These are phyloP conservation scores for Serendipita sp. DNA, from an alignment of 768 basidiomycete species.

Conservation along the genomic window DNA sequence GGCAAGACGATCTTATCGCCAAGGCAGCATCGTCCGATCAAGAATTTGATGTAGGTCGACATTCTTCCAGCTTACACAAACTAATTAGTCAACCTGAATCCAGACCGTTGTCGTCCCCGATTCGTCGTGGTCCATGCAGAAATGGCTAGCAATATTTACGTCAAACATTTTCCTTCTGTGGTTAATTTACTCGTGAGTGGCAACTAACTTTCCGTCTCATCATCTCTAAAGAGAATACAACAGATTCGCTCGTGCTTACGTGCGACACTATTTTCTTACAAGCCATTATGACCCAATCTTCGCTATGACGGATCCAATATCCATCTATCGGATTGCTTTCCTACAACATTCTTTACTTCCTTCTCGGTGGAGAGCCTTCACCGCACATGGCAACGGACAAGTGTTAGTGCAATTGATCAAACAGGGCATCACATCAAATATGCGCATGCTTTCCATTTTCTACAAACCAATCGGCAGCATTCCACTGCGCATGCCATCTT, in stretches of 20 bases:
- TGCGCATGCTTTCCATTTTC: not conserved
- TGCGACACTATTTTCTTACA: slow-evolving; percentile 3
- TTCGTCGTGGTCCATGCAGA: no score
- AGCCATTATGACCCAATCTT: slow-evolving; percentile 4
- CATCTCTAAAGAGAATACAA: not conserved
- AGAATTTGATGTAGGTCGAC: not conserved
- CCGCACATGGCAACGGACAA: not conserved
- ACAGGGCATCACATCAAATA: not conserved
- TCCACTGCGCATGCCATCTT: not conserved
- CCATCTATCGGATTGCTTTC: not conserved
- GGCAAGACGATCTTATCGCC: not conserved
- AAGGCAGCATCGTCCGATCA: not conserved
- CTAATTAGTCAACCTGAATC: no score
- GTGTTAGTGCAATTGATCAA: not conserved
- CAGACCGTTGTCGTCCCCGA: no score
- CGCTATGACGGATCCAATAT: not conserved
- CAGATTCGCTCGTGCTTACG: not conserved
- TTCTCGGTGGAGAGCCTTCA: not conserved
- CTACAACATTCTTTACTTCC: not conserved
- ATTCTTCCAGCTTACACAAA: no score
- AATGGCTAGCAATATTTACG: no score
- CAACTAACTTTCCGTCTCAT: not conserved
- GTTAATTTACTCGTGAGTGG: not conserved
- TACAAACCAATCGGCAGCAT: not conserved
- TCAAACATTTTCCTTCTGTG: no score